These are phyloP conservation scores for Prunus salicina DNA, from an alignment of 306 rosid species.

Conservation along the genomic window DNA sequence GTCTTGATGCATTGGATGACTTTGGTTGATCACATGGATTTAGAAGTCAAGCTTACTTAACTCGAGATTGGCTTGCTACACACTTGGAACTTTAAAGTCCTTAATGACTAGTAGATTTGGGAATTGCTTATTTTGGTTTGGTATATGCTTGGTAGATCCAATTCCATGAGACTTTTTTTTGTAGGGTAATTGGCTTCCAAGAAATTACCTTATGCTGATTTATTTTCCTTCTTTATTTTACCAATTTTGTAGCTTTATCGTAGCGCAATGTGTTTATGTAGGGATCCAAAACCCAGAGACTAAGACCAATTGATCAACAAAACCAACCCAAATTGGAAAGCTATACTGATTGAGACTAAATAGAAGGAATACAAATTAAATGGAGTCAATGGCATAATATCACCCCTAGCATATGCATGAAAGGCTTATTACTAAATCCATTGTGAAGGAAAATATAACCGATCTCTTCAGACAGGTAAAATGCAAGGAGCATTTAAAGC, in stretches of 20 bases:
- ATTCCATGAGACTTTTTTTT: neutral
- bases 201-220: neutral
- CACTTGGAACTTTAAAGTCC: neutral
- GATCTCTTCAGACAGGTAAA: conserved; percentile 33
- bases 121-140: neutral
- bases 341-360: neutral
- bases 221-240: neutral
- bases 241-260: neutral
- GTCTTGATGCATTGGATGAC: neutral
- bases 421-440: conserved; percentile 7
- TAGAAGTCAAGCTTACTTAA: neutral
- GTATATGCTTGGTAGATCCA: neutral
- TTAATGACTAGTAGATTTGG: neutral
- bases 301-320: neutral
- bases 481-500: conserved; percentile 84
- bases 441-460: conserved; percentile 4
- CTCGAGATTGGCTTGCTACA: neutral
- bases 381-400: neutral
- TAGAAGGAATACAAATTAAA: neutral
- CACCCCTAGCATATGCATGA: neutral
- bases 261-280: neutral
- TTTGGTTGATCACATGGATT: neutral
- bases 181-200: neutral
- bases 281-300: neutral
- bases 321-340: neutral